Conservation (phyloP, 1,139 yeast species). For the Yamadazyma epiphylla region DNA sequence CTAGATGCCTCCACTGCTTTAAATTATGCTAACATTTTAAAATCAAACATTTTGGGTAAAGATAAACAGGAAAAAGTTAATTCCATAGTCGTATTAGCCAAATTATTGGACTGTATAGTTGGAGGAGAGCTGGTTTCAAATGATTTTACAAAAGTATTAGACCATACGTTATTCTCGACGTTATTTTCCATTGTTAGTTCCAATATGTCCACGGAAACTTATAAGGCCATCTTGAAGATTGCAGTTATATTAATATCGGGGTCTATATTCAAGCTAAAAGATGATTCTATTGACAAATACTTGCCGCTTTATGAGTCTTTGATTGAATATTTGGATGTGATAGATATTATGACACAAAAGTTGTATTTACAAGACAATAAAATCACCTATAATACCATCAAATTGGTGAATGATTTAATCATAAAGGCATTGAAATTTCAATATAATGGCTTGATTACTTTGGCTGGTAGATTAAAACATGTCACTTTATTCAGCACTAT, state of each 20-base stretch:
- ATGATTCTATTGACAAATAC: slow-evolving; percentile 31
- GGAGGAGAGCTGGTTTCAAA: slow-evolving; percentile 33
- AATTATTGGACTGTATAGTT: slow-evolving; percentile 43
- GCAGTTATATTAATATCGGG: slow-evolving; percentile 44
- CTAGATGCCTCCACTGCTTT: slow-evolving; percentile 35
- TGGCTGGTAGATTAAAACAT: slow-evolving; percentile 43
- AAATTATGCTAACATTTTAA: slow-evolving; percentile 32
- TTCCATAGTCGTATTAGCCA: slow-evolving; percentile 51
- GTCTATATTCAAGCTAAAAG: slow-evolving; percentile 34
- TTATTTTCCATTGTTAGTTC: slow-evolving; percentile 42
- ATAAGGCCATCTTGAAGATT: slow-evolving; percentile 47
- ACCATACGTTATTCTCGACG: slow-evolving; percentile 37
- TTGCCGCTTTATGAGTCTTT: slow-evolving; percentile 41
- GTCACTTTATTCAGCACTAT: slow-evolving; percentile 42
- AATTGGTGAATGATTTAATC: slow-evolving; percentile 45
- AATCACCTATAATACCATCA: slow-evolving; percentile 41
- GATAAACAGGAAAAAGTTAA: slow-evolving; percentile 53
- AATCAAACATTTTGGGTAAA: slow-evolving; percentile 39
- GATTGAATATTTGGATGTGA: slow-evolving; percentile 38
- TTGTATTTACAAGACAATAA: slow-evolving; percentile 43
- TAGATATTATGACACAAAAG: slow-evolving; percentile 39
- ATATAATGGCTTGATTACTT: slow-evolving; percentile 38
- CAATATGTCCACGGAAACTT: slow-evolving; percentile 47
- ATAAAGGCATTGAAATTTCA: slow-evolving; percentile 38
- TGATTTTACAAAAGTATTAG: slow-evolving; percentile 37